Evolutionary conservation across 2,329 filamentous ascomycete genomes (phyloP).

Genomic region (Knoxdaviesia capensis): DNA sequence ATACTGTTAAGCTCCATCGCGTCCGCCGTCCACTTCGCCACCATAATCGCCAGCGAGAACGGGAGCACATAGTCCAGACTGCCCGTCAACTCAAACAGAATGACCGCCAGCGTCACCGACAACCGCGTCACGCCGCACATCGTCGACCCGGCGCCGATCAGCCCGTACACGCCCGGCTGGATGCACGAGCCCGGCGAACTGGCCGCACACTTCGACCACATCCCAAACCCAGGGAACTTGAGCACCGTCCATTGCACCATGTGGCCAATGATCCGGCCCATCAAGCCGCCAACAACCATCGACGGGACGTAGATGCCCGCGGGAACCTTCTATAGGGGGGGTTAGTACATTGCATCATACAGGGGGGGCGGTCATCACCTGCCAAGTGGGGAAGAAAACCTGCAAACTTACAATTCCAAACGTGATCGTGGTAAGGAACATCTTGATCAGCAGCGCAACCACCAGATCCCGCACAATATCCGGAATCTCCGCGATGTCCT

Average conservation of each 20-base stretch:
- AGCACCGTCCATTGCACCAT: constrained; percentile 64
- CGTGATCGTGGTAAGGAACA: constrained; percentile 68
- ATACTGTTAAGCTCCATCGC: constrained; percentile 88
- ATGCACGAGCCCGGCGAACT: constrained; percentile 64
- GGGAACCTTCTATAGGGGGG: constrained; percentile 49
- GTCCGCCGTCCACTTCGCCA: constrained; percentile 97
- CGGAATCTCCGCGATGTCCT: constrained; percentile 54
- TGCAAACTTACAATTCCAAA: constrained; percentile 54
- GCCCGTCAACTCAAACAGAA: constrained; percentile 87
- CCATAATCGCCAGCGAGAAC: constrained; percentile 78
- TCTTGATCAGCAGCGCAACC: constrained; percentile 74
- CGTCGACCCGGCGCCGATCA: constrained; percentile 85
- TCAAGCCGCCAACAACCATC: constrained; percentile 90
- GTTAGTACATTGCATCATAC: not conserved
- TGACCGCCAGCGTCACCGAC: constrained; percentile 84
- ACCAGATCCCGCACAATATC: constrained; percentile 51
- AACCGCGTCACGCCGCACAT: constrained; percentile 95
- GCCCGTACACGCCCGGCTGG: constrained; percentile 87
- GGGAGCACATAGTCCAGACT: constrained; percentile 89
- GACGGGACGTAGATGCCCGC: constrained; percentile 96
- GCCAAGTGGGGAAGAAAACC: not conserved
- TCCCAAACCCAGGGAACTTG: constrained; percentile 44
- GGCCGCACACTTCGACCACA: constrained; percentile 58
- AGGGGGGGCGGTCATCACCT: no score
- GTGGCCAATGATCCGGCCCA: constrained; percentile 78